Percentiles rank a stretch among this genome's conserved stretches.
phyloP scores from a whole-genome alignment of 176 grass and related monocot species.

The Chloris gayana region DNA sequence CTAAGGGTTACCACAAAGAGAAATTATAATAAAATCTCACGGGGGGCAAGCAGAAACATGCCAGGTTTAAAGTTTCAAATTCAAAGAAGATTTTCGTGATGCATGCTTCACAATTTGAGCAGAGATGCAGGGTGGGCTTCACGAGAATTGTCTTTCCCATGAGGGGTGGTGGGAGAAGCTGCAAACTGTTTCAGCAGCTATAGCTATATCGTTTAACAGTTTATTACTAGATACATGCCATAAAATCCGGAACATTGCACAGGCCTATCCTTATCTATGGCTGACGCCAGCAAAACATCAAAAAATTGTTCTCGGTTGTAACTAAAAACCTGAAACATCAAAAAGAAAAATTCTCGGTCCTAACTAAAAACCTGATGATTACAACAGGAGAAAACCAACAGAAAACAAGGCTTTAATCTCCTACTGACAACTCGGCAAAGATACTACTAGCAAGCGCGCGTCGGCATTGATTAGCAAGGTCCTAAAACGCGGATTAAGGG shows the following conservation, averaged over 20 bases:
- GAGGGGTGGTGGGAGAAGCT: background rate
- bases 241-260: background rate
- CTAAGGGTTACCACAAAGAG: too few relatives aligned
- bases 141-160: too few relatives aligned
- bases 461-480: background rate
- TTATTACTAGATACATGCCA: background rate
- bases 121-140: too few relatives aligned
- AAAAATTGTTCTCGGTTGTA: background rate
- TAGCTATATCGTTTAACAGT: background rate
- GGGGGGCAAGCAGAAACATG: background rate
- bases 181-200: background rate
- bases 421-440: background rate
- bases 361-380: background rate
- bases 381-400: background rate
- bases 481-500: background rate
- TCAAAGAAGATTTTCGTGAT: background rate
- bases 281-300: background rate
- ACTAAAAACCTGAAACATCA: background rate
- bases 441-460: background rate
- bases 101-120: background rate
- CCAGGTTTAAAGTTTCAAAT: background rate
- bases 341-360: background rate
- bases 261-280: background rate
- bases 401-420: background rate
- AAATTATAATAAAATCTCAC: background rate